These are phyloP conservation scores for Epichloe sibirici DNA, from an alignment of 2,329 filamentous ascomycete species.

Conservation along the genomic window DNA sequence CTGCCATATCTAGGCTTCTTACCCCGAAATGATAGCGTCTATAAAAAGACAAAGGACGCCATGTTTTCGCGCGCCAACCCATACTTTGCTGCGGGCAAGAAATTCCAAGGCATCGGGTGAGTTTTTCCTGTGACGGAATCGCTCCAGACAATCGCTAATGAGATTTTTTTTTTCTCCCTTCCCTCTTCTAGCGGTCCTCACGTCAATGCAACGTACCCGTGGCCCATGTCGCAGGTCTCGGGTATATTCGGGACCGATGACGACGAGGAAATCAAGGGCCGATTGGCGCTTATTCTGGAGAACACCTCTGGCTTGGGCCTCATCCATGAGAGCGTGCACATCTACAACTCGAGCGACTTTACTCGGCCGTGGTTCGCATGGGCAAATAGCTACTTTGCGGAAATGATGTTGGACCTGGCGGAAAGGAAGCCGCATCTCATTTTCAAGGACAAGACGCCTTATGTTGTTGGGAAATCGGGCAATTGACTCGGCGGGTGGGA, in stretches of 20 bases:
- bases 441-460: slow-evolving; percentile 10
- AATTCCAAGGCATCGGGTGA: slow-evolving; percentile 16
- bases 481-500: not conserved
- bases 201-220: slow-evolving; percentile 47
- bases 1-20: slow-evolving; percentile 53
- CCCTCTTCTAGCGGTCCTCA: slow-evolving; percentile 38
- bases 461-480: not conserved
- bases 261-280: slow-evolving; percentile 23
- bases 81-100: slow-evolving; percentile 41
- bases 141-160: not conserved
- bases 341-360: slow-evolving; percentile 27
- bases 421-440: slow-evolving; percentile 71
- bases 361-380: slow-evolving; percentile 35
- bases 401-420: slow-evolving; percentile 56
- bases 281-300: slow-evolving; percentile 26
- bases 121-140: slow-evolving; percentile 1
- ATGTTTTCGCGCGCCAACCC: slow-evolving; percentile 66
- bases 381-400: slow-evolving; percentile 31
- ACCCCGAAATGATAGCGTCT: slow-evolving; percentile 47
- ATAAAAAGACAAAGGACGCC: slow-evolving; percentile 70
- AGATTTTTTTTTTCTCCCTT: not conserved
- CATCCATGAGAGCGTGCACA: slow-evolving; percentile 36
- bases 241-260: slow-evolving; percentile 34
- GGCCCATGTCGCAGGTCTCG: slow-evolving; percentile 45
- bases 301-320: slow-evolving; percentile 30